phyloP scores from a whole-genome alignment of 2,329 filamentous ascomycete species.

The Alternaria angustiovoidea region DNA sequence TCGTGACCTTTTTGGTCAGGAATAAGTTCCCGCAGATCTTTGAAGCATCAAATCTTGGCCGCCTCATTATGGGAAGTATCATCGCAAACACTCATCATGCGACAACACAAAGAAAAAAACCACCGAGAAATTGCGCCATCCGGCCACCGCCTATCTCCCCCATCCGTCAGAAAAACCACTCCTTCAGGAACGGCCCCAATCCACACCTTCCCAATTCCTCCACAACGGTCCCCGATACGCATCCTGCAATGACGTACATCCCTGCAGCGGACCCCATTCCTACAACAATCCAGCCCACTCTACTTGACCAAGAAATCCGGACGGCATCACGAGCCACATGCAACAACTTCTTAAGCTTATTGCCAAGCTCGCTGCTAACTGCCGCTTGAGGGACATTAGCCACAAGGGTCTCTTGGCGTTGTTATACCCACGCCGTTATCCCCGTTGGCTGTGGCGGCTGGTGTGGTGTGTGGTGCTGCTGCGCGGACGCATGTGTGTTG shows the following conservation, averaged over 20 bases:
- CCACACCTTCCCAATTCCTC: background rate
- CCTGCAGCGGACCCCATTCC: background rate
- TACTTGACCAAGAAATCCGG: background rate
- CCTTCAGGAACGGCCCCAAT: background rate
- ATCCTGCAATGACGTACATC: conserved; percentile 2
- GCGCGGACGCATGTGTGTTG: background rate
- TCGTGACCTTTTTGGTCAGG: background rate
- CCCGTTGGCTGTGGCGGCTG: background rate
- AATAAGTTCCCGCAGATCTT: background rate
- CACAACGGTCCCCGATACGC: background rate
- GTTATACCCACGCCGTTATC: background rate
- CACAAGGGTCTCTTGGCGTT: background rate
- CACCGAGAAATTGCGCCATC: background rate
- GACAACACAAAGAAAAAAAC: background rate
- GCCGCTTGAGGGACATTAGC: background rate
- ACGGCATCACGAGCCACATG: conserved; percentile 1
- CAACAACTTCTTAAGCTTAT: conserved; percentile 6
- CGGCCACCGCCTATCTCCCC: background rate
- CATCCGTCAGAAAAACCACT: background rate
- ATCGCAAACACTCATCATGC: background rate
- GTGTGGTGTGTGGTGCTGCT: background rate
- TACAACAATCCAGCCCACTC: background rate
- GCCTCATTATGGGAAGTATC: background rate
- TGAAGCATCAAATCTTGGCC: background rate
- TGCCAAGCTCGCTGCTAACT: background rate